Evolutionary conservation across 2,329 filamentous ascomycete genomes (phyloP).

Genomic region (Chrysoporthe deuterocubensis): DNA sequence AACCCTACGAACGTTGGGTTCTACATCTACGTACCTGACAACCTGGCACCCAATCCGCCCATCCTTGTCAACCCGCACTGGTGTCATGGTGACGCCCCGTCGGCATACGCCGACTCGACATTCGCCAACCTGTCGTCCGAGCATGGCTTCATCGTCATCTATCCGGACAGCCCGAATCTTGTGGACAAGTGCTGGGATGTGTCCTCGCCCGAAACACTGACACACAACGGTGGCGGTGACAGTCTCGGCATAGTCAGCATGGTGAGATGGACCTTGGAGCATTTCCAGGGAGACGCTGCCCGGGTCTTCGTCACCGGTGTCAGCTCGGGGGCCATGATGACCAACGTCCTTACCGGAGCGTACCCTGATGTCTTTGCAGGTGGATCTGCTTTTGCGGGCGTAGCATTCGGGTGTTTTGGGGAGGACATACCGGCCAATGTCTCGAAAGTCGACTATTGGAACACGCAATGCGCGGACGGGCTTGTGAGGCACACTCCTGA

Average conservation of each 20-base stretch:
- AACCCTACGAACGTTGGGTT: constrained; percentile 57
- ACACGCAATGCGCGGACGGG: constrained; percentile 54
- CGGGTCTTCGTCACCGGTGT: constrained; percentile 57
- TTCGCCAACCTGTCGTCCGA: constrained; percentile 57
- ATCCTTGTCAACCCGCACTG: constrained; percentile 61
- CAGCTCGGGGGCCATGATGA: constrained; percentile 61
- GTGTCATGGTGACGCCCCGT: constrained; percentile 58
- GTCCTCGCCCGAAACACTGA: constrained; percentile 51
- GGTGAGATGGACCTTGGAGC: constrained; percentile 53
- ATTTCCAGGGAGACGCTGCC: constrained; percentile 49
- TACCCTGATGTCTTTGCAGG: constrained; percentile 59
- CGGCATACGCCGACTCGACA: constrained; percentile 53
- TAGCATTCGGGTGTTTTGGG: constrained; percentile 54
- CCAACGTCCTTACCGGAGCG: constrained; percentile 53
- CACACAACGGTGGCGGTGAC: constrained; percentile 55
- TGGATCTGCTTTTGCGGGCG: constrained; percentile 50
- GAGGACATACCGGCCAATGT: constrained; percentile 33
- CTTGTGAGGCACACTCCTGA: constrained; percentile 42
- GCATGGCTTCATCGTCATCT: constrained; percentile 57
- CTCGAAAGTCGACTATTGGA: constrained; percentile 50
- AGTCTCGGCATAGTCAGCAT: constrained; percentile 57
- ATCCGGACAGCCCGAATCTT: constrained; percentile 43
- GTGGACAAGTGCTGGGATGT: constrained; percentile 62
- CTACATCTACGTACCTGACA: constrained; percentile 55
- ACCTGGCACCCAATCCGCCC: constrained; percentile 48